Conservation (phyloP, 2,329 filamentous ascomycete species). For the Dothistroma pini region DNA sequence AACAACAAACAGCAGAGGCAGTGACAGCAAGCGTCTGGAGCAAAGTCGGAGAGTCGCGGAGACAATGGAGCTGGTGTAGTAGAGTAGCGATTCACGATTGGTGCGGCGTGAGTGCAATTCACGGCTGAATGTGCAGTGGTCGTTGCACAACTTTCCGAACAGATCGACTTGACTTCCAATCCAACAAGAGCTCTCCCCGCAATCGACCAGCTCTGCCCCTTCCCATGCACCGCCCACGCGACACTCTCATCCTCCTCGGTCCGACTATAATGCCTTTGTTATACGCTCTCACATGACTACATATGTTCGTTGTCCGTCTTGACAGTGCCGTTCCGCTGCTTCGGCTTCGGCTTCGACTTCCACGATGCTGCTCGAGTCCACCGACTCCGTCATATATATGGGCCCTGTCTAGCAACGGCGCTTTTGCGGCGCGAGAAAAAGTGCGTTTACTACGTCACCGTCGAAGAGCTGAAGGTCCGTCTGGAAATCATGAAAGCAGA, state of each 20-base stretch:
- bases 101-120: not conserved
- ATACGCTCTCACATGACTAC: not conserved
- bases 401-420: not conserved
- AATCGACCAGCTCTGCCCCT: constrained; percentile 1
- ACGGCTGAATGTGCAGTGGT: not conserved
- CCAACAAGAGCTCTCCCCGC: not conserved
- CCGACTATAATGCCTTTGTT: not conserved
- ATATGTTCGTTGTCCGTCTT: not conserved
- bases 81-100: not conserved
- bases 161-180: not conserved
- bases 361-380: not conserved
- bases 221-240: not conserved
- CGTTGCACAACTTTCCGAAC: not conserved
- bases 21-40: constrained; percentile 3
- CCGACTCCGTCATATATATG: not conserved
- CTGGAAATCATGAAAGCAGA: not conserved
- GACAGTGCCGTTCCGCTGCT: not conserved
- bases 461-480: not conserved
- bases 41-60: not conserved
- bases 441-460: not conserved
- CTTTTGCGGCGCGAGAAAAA: not conserved
- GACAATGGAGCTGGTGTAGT: not conserved
- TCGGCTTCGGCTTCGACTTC: not conserved
- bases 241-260: not conserved
- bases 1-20: not conserved